Evolutionary conservation across 2,329 filamentous ascomycete species (phyloP).

Genomic region (Niveomyces coronatus): DNA sequence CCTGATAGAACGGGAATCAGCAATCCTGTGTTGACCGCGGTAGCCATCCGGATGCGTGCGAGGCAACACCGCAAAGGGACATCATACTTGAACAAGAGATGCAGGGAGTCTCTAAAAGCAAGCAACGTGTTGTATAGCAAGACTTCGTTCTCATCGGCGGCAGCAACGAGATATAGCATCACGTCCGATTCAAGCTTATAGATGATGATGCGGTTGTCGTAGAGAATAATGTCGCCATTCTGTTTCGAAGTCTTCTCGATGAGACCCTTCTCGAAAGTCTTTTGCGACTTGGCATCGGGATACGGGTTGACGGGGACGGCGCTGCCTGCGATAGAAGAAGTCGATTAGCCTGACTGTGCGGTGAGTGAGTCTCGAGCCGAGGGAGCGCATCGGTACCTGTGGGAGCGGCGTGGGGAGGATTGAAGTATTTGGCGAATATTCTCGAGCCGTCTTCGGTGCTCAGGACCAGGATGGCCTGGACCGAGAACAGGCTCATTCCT

Average conservation of each 20-base stretch:
- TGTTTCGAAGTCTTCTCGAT: constrained; percentile 95
- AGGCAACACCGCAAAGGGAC: background rate
- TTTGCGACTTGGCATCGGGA: constrained; percentile 83
- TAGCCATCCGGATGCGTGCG: too few relatives aligned
- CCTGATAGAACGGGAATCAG: constrained; percentile 35
- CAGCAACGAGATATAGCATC: constrained; percentile 89
- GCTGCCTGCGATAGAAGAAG: constrained; percentile 20
- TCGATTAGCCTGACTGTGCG: constrained; percentile 5
- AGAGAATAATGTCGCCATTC: constrained; percentile 90
- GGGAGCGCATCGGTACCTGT: constrained; percentile 20
- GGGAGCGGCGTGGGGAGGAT: constrained; percentile 43
- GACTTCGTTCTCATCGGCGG: constrained; percentile 91
- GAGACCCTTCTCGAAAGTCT: constrained; percentile 91
- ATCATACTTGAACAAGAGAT: constrained; percentile 80
- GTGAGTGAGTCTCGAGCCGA: constrained; percentile 15
- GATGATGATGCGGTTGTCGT: constrained; percentile 90
- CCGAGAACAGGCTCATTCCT: constrained; percentile 64
- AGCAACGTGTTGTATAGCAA: constrained; percentile 90
- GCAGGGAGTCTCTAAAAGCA: constrained; percentile 80
- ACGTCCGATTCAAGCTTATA: constrained; percentile 98
- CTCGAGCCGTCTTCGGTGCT: constrained; percentile 80
- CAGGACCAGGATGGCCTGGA: constrained; percentile 70
- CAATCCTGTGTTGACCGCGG: too few relatives aligned
- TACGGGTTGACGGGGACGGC: constrained; percentile 63
- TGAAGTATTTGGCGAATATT: constrained; percentile 92